Evolutionary conservation across 805 yeast species (phyloP).

Genomic region (Torulaspora indica): DNA sequence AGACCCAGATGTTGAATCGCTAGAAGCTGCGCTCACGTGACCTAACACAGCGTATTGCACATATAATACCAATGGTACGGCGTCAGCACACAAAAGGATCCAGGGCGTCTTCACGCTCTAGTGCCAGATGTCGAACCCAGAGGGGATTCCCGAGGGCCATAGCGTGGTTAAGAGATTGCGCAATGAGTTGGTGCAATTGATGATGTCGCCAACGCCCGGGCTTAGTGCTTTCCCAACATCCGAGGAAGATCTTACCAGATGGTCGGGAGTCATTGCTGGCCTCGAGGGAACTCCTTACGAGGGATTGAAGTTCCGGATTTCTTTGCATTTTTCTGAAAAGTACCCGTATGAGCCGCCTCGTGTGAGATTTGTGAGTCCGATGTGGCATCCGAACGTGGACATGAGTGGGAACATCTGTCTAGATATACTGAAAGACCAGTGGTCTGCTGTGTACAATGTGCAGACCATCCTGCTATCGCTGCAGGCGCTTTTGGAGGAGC

Average conservation of each 20-base stretch:
- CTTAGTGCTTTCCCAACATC: slow-evolving; percentile 51
- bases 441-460: slow-evolving; percentile 61
- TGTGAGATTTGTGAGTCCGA: slow-evolving; percentile 52
- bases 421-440: slow-evolving; percentile 58
- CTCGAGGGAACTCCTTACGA: slow-evolving; percentile 55
- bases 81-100: background rate
- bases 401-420: slow-evolving; percentile 61
- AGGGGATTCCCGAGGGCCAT: slow-evolving; percentile 37
- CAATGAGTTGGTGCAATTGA: slow-evolving; percentile 48
- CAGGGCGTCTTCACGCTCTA: background rate
- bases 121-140: background rate
- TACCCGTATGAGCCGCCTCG: slow-evolving; percentile 58
- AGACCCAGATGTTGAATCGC: slow-evolving; percentile 5
- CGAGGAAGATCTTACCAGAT: slow-evolving; percentile 47
- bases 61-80: background rate
- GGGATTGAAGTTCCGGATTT: slow-evolving; percentile 47
- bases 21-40: slow-evolving; percentile 3
- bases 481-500: slow-evolving; percentile 58
- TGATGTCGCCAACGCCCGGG: slow-evolving; percentile 48
- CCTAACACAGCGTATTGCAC: background rate
- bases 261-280: slow-evolving; percentile 59
- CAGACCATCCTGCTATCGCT: slow-evolving; percentile 55
- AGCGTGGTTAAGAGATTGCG: slow-evolving; percentile 49
- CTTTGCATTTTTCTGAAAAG: slow-evolving; percentile 47
- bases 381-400: slow-evolving; percentile 65